A percentile compares a stretch with the other conserved stretches of the same genome.
These are phyloP conservation scores for Elasticomyces elasticus DNA, from an alignment of 495 filamentous ascomycete species.

Conservation along the genomic window DNA sequence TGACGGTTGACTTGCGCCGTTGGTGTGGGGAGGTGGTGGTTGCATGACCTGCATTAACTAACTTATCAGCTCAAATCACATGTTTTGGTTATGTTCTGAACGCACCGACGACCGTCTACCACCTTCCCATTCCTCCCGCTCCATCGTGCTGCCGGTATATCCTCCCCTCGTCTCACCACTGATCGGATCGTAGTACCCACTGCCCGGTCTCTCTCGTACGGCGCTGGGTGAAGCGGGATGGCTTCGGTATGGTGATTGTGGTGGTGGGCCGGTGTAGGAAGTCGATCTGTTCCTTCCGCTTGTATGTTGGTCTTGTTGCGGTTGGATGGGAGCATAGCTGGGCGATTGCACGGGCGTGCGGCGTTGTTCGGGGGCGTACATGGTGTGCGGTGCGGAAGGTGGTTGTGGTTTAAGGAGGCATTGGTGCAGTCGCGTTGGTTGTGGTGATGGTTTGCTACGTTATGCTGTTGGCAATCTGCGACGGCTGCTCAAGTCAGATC, in stretches of 20 bases:
- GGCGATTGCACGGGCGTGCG: not conserved
- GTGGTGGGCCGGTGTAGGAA: constrained; percentile 20
- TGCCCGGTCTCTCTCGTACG: constrained; percentile 25
- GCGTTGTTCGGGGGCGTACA: not conserved
- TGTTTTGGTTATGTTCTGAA: too few relatives aligned
- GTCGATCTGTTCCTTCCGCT: constrained; percentile 1
- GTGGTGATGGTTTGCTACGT: too few relatives aligned
- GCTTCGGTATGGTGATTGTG: constrained; percentile 13
- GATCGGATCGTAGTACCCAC: constrained; percentile 42
- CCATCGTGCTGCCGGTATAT: constrained; percentile 22
- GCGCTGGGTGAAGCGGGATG: constrained; percentile 24
- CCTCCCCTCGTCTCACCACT: constrained; percentile 16
- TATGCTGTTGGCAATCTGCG: too few relatives aligned
- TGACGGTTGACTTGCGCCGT: constrained; percentile 6
- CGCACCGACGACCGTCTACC: constrained; percentile 30
- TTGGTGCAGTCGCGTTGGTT: too few relatives aligned
- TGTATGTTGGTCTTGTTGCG: too few relatives aligned
- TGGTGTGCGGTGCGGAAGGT: too few relatives aligned
- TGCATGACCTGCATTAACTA: constrained; percentile 16
- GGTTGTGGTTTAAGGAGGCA: too few relatives aligned
- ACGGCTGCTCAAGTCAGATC: too few relatives aligned
- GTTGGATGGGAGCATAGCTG: too few relatives aligned
- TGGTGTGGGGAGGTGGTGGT: not conserved
- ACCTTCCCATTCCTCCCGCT: too few relatives aligned
- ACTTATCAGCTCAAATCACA: too few relatives aligned